A percentile compares a stretch with the other conserved stretches of the same genome.
Conservation (phyloP, 1,284 basidiomycete genomes). For the Sphaerobolus stellatus region DNA sequence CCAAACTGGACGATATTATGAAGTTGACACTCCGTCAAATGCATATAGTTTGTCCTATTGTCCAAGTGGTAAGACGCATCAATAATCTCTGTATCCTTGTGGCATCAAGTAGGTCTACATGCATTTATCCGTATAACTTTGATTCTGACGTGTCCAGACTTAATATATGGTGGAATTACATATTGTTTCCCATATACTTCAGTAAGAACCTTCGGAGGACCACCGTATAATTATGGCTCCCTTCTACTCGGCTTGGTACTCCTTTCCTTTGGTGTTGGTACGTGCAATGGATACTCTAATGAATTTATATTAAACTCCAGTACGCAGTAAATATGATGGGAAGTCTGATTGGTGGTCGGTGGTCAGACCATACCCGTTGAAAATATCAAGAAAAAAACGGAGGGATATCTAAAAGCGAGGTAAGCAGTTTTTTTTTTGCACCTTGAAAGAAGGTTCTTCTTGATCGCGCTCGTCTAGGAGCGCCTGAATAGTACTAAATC, state of each 20-base stretch:
- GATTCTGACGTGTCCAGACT: conserved; percentile 15
- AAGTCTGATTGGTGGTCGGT: conserved; percentile 73
- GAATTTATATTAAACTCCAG: background rate
- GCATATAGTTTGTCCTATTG: conserved; percentile 69
- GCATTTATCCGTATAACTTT: background rate
- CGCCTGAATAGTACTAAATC: conserved; percentile 63
- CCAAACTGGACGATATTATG: no score
- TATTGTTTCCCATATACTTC: conserved; percentile 74
- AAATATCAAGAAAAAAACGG: conserved; percentile 58
- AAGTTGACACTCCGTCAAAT: conserved; percentile 68
- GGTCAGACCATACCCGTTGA: conserved; percentile 66
- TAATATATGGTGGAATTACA: conserved; percentile 64
- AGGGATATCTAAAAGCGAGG: conserved; percentile 67
- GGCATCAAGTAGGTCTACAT: conserved; percentile 13
- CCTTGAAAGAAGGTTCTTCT: no score
- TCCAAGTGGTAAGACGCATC: conserved; percentile 53
- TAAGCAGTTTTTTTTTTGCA: conserved; percentile 32
- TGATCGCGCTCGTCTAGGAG: conserved; percentile 52
- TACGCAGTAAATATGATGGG: conserved; percentile 62
- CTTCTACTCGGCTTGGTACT: conserved; percentile 75
- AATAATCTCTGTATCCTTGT: conserved; percentile 58
- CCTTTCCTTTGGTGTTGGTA: conserved; percentile 70
- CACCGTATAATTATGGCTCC: conserved; percentile 66
- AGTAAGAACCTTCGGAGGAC: conserved; percentile 58
- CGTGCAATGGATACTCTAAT: background rate